Base-by-base conservation (phyloP, 148 eudicot genomes). In the Selenicereus undatus region DNA sequence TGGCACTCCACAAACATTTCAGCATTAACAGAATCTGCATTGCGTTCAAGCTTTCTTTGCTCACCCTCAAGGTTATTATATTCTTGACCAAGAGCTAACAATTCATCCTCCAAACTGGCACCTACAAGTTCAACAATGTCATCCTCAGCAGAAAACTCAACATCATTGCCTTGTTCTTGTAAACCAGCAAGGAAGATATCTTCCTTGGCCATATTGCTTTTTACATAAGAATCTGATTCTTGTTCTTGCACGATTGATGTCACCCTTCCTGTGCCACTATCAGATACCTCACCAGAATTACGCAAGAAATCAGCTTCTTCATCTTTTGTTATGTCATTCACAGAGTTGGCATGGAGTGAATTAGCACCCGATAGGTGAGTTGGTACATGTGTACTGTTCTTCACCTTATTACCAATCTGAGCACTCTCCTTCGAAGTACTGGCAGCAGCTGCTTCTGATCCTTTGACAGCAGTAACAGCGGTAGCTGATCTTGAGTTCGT, bases 1-100 rank as follows among this genome's bases (percentile, higher is more conserved):
- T 96, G 99, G 84, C 99, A 96, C 85, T 93, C 99, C 79, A 89
- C 93, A 88, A 93, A 93, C 99, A 96, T 96, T 82, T 96, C 99
- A 81, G 87, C 85, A 81, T 89, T 93, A 70, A 91, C 95, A 81
- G 98, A 91, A 71, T 92, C 99, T 16, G 97, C 89, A 91, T 96
- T 93, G 74, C 98, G 92, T 82, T 93, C 97, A 65, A 88, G 97
- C 88, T 87, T 92, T 85, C 88, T 89, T 83, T 90, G 98, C 88
- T 96, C 95, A 81, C 85, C 91, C 76, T 84, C 97, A 35, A 96
- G 90, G 45, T 83, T 84, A 69, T 72, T 77, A 48, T 83, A 87
- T 76, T 93, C 99, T 79, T 89, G 88, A 71, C 75, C 90, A 78
- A 96, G 87, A 73, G 76, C 77, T 82, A 73, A 77, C 85, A 94